Conservation (phyloP, 345 rosid species). For the Raphanus sativus region DNA sequence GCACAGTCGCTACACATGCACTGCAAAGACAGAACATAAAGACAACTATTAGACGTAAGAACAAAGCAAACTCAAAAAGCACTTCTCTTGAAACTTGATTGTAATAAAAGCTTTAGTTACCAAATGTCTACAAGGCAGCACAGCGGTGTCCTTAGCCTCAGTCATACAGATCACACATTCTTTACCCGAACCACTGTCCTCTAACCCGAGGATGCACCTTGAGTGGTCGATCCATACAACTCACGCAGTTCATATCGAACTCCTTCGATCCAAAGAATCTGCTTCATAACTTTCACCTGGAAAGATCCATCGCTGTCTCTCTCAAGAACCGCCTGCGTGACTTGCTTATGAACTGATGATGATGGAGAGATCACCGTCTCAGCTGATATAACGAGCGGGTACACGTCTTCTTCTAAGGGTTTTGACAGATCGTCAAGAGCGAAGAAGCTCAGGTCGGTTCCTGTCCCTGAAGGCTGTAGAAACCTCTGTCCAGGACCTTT, state of each 20-base stretch:
- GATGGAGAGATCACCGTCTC: slow-evolving; percentile 48
- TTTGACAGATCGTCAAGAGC: slow-evolving; percentile 73
- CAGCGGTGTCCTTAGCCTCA: slow-evolving; percentile 85
- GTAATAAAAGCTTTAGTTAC: slow-evolving; percentile 37
- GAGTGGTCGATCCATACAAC: slow-evolving; percentile 59
- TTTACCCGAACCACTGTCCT: slow-evolving; percentile 67
- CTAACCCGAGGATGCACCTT: slow-evolving; percentile 48
- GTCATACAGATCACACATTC: slow-evolving; percentile 95
- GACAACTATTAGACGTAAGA: neutral
- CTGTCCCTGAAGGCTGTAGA: slow-evolving; percentile 75
- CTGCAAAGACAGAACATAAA: slow-evolving; percentile 41
- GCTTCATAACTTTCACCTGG: slow-evolving; percentile 64
- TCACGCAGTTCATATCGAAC: slow-evolving; percentile 82
- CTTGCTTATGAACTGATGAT: slow-evolving; percentile 61
- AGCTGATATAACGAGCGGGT: slow-evolving; percentile 84
- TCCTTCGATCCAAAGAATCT: slow-evolving; percentile 84
- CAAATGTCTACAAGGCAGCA: slow-evolving; percentile 88
- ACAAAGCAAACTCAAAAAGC: neutral
- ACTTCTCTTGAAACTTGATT: neutral
- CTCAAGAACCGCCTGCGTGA: slow-evolving; percentile 77
- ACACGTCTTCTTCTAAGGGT: slow-evolving; percentile 71
- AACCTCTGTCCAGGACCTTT: slow-evolving; percentile 77
- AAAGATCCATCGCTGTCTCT: slow-evolving; percentile 49
- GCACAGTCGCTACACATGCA: slow-evolving; percentile 89
- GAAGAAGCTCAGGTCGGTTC: slow-evolving; percentile 77